Percentiles rank a stretch among this genome's conserved stretches.
These are phyloP conservation scores for Cercospora zeae-maydis DNA, from an alignment of 2,329 filamentous ascomycete species.

Conservation along the genomic window DNA sequence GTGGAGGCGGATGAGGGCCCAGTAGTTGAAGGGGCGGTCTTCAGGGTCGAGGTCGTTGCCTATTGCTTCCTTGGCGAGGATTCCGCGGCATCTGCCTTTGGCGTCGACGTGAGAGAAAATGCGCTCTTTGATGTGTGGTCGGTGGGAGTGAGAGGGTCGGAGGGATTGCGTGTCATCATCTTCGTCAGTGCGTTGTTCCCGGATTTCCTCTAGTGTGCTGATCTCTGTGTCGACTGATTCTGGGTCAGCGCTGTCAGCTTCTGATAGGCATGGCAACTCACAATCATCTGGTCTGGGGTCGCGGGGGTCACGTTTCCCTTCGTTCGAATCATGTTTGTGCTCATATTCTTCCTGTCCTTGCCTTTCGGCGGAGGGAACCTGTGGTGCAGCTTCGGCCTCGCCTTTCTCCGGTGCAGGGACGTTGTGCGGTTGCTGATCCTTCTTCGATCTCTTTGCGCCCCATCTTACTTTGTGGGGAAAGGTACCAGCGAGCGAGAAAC, in stretches of 20 bases:
- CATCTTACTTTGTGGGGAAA: constrained; percentile 30
- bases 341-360: constrained; percentile 1
- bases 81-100: constrained; percentile 10
- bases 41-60: constrained; percentile 10
- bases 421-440: constrained; percentile 13
- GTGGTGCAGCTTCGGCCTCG: constrained; percentile 27
- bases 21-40: constrained; percentile 39
- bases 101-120: constrained; percentile 8
- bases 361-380: constrained; percentile 17
- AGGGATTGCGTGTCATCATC: neutral
- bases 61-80: constrained; percentile 13
- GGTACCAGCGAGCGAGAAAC: constrained; percentile 28
- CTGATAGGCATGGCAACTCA: neutral
- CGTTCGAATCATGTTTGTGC: neutral
- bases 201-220: constrained; percentile 1
- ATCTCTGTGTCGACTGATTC: constrained; percentile 10
- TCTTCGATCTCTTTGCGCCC: constrained; percentile 14
- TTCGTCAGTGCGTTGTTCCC: constrained; percentile 3
- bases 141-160: neutral
- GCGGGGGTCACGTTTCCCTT: constrained; percentile 9
- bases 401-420: constrained; percentile 20
- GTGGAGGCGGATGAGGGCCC: constrained; percentile 52
- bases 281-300: constrained; percentile 6
- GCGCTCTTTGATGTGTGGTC: constrained; percentile 7
- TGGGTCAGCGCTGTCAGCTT: neutral